These are phyloP conservation scores for Epichloe sibirici DNA, from an alignment of 2,329 filamentous ascomycete genomes.

Conservation along the genomic window DNA sequence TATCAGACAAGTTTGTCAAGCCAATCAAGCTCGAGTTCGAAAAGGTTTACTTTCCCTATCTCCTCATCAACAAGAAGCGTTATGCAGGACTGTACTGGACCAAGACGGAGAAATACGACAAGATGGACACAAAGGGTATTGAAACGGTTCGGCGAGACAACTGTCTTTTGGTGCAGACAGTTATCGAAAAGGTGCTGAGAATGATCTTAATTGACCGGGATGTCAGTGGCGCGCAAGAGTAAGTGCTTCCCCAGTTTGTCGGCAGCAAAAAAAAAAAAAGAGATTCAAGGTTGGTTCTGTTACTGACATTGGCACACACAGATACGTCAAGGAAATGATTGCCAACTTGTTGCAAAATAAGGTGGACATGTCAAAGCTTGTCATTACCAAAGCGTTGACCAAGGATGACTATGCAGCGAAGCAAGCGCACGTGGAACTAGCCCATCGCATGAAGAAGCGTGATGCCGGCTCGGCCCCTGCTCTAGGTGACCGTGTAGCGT, in stretches of 20 bases:
- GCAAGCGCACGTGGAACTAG: conserved; percentile 2
- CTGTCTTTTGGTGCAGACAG: conserved; percentile 86
- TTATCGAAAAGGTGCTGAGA: conserved; percentile 89
- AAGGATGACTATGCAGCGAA: conserved; percentile 85
- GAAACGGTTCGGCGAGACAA: conserved; percentile 97
- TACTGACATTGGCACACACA: conserved; percentile 23
- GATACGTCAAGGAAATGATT: conserved; percentile 93
- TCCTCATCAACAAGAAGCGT: conserved; percentile 99
- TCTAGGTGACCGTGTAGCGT: conserved; percentile 90
- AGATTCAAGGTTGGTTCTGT: background rate
- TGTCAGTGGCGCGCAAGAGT: conserved; percentile 84
- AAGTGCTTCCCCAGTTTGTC: conserved; percentile 27
- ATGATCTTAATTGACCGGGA: conserved; percentile 95
- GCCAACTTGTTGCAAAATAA: conserved; percentile 94
- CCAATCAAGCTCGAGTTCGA: conserved; percentile 99
- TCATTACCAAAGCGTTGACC: conserved; percentile 93
- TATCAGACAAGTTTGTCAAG: conserved; percentile 86
- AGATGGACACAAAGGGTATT: conserved; percentile 99
- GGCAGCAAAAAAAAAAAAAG: background rate
- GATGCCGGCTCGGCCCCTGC: conserved; percentile 88
- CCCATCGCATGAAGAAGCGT: conserved; percentile 53
- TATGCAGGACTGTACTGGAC: conserved; percentile 99
- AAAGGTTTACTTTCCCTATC: conserved; percentile 96
- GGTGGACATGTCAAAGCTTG: conserved; percentile 96
- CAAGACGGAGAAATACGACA: conserved; percentile 86